Conservation (phyloP, 441 rosid species). For the Bruguiera hainesii region DNA sequence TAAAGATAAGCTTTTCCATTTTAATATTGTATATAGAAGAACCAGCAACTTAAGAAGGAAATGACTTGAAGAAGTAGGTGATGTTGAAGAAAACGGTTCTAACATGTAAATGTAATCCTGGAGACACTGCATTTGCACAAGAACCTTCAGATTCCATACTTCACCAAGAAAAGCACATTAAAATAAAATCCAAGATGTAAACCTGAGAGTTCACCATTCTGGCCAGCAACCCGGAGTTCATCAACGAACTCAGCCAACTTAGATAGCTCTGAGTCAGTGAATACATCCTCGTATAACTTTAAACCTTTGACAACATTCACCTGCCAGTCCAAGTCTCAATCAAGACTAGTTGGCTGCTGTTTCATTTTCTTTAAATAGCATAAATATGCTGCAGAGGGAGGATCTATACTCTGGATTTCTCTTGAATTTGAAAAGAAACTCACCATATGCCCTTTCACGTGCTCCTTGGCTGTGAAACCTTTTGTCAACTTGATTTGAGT, state of each 20-base stretch:
- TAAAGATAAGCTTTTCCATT: neutral
- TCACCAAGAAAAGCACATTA: neutral
- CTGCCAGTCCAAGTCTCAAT: constrained; percentile 48
- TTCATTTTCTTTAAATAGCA: constrained; percentile 16
- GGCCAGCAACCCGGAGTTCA: constrained; percentile 73
- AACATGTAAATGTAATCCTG: neutral
- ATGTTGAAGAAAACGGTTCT: neutral
- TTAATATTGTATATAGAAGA: neutral
- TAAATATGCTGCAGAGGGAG: constrained; percentile 12
- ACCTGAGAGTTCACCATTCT: constrained; percentile 83
- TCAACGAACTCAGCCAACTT: constrained; percentile 57
- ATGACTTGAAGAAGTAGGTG: neutral
- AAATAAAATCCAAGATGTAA: no score
- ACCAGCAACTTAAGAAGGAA: neutral
- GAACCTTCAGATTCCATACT: neutral
- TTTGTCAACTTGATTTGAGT: constrained; percentile 67
- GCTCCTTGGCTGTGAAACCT: constrained; percentile 92
- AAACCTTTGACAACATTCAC: constrained; percentile 95
- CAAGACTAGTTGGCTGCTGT: constrained; percentile 26
- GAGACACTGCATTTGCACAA: neutral
- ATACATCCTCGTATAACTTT: constrained; percentile 72
- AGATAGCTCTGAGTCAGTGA: constrained; percentile 64
- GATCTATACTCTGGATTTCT: constrained; percentile 10
- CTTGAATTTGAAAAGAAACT: constrained; percentile 42
- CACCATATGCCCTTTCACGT: constrained; percentile 94